phyloP scores from a whole-genome alignment of 805 yeast genomes.

The Kodamaea lidongshanica region DNA sequence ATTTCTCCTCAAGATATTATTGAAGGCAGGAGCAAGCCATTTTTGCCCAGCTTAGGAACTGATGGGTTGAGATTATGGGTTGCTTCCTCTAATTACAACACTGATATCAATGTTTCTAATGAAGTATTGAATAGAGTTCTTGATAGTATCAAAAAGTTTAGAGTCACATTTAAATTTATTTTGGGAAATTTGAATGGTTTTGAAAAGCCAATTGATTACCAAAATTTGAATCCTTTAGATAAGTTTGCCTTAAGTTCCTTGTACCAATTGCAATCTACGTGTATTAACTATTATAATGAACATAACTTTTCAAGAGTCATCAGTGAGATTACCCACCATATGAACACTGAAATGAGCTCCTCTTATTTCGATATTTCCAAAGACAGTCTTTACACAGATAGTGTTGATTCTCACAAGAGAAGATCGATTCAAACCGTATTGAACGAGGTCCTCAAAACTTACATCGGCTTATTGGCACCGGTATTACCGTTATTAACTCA shows the following conservation, averaged over 20 bases:
- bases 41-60: conserved; percentile 63
- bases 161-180: conserved; percentile 74
- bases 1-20: conserved; percentile 65
- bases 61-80: conserved; percentile 91
- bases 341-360: conserved; percentile 73
- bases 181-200: conserved; percentile 67
- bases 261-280: conserved; percentile 36
- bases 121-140: conserved; percentile 68
- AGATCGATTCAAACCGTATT: conserved; percentile 64
- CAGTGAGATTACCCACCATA: conserved; percentile 60
- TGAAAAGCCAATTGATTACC: conserved; percentile 29
- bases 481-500: conserved; percentile 79
- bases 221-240: conserved; percentile 44
- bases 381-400: conserved; percentile 77
- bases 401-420: conserved; percentile 41
- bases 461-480: conserved; percentile 69
- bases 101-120: conserved; percentile 71
- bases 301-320: conserved; percentile 68
- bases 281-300: conserved; percentile 42
- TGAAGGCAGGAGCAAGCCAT: conserved; percentile 45
- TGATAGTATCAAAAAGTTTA: conserved; percentile 72
- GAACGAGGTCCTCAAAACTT: conserved; percentile 49
- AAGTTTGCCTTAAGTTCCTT: conserved; percentile 55
- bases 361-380: conserved; percentile 81
- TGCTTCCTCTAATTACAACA: conserved; percentile 80